These are phyloP conservation scores for Nymphaea colorata DNA, from an alignment of 164 flowering plant genomes.

Conservation along the genomic window DNA sequence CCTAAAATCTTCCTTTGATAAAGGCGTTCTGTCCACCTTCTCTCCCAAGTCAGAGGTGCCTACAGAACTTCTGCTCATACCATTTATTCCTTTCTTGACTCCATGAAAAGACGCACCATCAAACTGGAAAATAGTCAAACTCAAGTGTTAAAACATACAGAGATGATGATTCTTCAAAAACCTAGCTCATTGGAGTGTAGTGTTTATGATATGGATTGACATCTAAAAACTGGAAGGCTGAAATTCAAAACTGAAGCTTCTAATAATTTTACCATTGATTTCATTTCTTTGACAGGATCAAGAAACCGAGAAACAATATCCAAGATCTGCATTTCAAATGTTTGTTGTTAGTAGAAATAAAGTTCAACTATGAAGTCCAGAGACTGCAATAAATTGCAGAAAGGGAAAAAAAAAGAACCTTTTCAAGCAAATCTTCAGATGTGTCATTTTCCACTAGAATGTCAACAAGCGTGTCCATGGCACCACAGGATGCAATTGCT, in stretches of 20 bases:
- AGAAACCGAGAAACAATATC: constrained; percentile 56
- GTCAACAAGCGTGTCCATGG: constrained; percentile 29
- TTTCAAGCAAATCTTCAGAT: constrained; percentile 31
- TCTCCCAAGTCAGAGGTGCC: constrained; percentile 9
- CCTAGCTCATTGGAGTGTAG: too few relatives aligned
- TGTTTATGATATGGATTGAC: too few relatives aligned
- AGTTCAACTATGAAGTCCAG: neutral
- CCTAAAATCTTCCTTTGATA: constrained; percentile 13
- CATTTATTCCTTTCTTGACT: constrained; percentile 17
- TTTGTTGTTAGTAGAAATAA: too few relatives aligned
- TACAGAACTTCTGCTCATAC: constrained; percentile 4
- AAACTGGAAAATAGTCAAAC: constrained; percentile 28
- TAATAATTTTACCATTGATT: constrained; percentile 35
- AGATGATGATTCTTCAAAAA: too few relatives aligned
- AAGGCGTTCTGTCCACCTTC: constrained; percentile 7
- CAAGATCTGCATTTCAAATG: constrained; percentile 43
- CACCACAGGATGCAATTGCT: constrained; percentile 48
- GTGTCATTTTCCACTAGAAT: constrained; percentile 26
- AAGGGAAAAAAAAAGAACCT: constrained; percentile 26
- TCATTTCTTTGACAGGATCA: constrained; percentile 62
- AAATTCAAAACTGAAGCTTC: neutral
- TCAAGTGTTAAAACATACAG: too few relatives aligned
- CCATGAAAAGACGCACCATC: constrained; percentile 50
- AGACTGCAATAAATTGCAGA: neutral
- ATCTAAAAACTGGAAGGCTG: too few relatives aligned